Conservation (phyloP, 2,329 filamentous ascomycete species). For the Alternaria dauci region DNA sequence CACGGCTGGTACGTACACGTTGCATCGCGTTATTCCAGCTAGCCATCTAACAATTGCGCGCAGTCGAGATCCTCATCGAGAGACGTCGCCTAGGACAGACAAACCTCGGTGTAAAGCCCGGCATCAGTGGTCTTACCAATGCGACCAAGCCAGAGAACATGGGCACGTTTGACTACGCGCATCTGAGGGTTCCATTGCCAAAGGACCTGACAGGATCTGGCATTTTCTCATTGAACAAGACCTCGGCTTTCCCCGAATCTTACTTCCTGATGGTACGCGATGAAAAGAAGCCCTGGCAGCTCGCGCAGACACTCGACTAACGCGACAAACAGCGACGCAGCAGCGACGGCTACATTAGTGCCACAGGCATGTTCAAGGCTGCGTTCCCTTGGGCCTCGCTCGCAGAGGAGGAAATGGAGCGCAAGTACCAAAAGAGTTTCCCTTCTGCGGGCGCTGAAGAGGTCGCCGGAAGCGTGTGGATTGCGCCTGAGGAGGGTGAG, state of each 20-base stretch:
- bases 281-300: constrained; percentile 17
- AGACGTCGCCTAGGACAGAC: constrained; percentile 92
- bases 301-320: constrained; percentile 36
- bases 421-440: constrained; percentile 84
- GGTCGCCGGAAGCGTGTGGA: constrained; percentile 97
- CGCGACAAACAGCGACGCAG: constrained; percentile 70
- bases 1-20: constrained; percentile 66
- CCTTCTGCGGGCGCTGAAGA: constrained; percentile 85
- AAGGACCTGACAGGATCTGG: constrained; percentile 87
- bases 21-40: constrained; percentile 33
- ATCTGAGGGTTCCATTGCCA: constrained; percentile 89
- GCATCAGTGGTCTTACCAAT: constrained; percentile 73
- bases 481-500: constrained; percentile 76
- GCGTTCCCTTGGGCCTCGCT: constrained; percentile 81
- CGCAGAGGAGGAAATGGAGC: constrained; percentile 77
- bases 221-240: constrained; percentile 80
- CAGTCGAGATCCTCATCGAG: constrained; percentile 70
- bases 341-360: constrained; percentile 82
- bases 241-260: constrained; percentile 74
- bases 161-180: constrained; percentile 93
- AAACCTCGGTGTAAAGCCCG: constrained; percentile 83
- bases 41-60: constrained; percentile 31
- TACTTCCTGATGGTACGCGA: constrained; percentile 88
- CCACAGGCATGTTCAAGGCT: constrained; percentile 92
- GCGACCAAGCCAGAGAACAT: constrained; percentile 77